These are phyloP conservation scores for Emmonsiellopsis sp. DNA, from an alignment of 2,329 filamentous ascomycete species.

Conservation along the genomic window DNA sequence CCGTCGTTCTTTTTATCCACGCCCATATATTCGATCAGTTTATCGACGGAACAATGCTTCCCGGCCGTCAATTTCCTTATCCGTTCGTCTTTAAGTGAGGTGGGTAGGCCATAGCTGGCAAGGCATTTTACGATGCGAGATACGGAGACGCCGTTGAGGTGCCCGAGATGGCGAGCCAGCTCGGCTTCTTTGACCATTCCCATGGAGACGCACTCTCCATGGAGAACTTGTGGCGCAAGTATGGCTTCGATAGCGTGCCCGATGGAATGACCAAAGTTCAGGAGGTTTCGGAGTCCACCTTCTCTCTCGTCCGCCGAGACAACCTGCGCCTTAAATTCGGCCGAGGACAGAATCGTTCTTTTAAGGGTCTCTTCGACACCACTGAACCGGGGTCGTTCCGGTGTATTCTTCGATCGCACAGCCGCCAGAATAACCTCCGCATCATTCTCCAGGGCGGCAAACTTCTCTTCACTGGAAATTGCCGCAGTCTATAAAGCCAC, in stretches of 20 bases:
- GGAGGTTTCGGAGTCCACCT: slow-evolving; percentile 81
- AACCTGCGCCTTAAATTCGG: slow-evolving; percentile 87
- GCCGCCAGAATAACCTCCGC: slow-evolving; percentile 66
- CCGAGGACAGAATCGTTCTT: slow-evolving; percentile 77
- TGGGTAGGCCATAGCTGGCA: slow-evolving; percentile 84
- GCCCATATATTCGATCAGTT: slow-evolving; percentile 84
- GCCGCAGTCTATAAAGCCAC: slow-evolving; percentile 62
- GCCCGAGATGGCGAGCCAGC: slow-evolving; percentile 76
- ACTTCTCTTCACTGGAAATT: slow-evolving; percentile 87
- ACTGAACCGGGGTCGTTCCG: slow-evolving; percentile 53
- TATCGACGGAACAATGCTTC: slow-evolving; percentile 79
- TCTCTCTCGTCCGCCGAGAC: slow-evolving; percentile 93
- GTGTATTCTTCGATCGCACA: slow-evolving; percentile 52
- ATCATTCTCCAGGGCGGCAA: slow-evolving; percentile 72
- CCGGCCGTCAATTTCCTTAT: slow-evolving; percentile 75
- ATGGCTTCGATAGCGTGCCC: slow-evolving; percentile 95
- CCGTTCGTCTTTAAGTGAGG: slow-evolving; percentile 71
- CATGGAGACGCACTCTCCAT: slow-evolving; percentile 92
- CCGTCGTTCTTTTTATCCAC: slow-evolving; percentile 99
- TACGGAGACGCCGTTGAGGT: slow-evolving; percentile 77
- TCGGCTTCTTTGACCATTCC: slow-evolving; percentile 99
- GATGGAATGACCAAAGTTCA: slow-evolving; percentile 98
- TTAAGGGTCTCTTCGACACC: slow-evolving; percentile 64
- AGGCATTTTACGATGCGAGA: slow-evolving; percentile 88
- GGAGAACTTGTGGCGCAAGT: slow-evolving; percentile 85